A percentile compares a stretch with the other conserved stretches of the same genome.
These are phyloP conservation scores for Aspergillus intermedius DNA, from an alignment of 2,329 filamentous ascomycete genomes.

Conservation along the genomic window DNA sequence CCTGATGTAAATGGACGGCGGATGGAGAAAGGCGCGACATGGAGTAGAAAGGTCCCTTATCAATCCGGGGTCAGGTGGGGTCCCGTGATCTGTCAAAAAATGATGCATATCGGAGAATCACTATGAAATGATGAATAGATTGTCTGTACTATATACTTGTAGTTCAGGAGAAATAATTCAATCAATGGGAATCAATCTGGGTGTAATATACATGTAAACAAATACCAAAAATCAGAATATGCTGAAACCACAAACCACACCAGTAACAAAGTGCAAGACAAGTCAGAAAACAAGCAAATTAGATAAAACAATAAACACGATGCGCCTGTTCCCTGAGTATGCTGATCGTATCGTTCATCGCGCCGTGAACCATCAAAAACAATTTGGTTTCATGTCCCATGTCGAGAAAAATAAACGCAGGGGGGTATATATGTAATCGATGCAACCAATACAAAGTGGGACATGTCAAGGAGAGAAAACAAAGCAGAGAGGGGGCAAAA, in stretches of 20 bases:
- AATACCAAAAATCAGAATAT: too few relatives aligned
- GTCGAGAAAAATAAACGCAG: slow-evolving; percentile 4
- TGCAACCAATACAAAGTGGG: background rate
- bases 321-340: slow-evolving; percentile 1
- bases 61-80: too few relatives aligned
- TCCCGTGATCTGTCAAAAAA: too few relatives aligned
- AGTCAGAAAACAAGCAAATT: background rate
- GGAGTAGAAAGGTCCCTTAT: too few relatives aligned
- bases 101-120: too few relatives aligned
- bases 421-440: slow-evolving; percentile 4
- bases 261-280: background rate
- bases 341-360: slow-evolving; percentile 8
- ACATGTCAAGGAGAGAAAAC: background rate
- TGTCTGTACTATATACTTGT: too few relatives aligned
- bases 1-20: too few relatives aligned
- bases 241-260: background rate
- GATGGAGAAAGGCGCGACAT: too few relatives aligned
- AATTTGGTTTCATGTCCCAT: slow-evolving; percentile 11
- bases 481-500: slow-evolving; percentile 1
- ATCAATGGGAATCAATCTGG: too few relatives aligned
- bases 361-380: slow-evolving; percentile 3
- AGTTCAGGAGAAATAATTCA: too few relatives aligned
- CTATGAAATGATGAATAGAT: too few relatives aligned
- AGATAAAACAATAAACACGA: slow-evolving; percentile 1
- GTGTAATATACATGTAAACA: too few relatives aligned